Evolutionary conservation across 1,139 yeast species (phyloP).

Genomic region (Martiniozyma asiatica): DNA sequence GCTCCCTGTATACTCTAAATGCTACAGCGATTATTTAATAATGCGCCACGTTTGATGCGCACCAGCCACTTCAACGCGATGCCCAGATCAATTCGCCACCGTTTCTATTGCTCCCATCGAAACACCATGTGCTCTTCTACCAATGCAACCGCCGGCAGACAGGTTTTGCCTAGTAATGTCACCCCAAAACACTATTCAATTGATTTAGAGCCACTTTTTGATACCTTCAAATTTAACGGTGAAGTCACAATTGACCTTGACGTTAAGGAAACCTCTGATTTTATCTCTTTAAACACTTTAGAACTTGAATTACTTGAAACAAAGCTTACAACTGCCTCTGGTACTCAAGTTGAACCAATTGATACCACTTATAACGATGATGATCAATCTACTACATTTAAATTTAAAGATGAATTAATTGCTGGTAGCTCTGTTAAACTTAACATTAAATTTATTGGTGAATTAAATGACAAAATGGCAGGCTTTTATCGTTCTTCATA

Average conservation of each 20-base stretch:
- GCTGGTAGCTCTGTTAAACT: conserved; percentile 26
- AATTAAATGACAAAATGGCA: conserved; percentile 60
- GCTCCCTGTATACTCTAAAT: too few relatives aligned
- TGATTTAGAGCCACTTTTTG: conserved; percentile 22
- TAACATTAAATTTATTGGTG: conserved; percentile 34
- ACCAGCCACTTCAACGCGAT: too few relatives aligned
- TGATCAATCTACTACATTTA: conserved; percentile 52
- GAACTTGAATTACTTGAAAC: conserved; percentile 25
- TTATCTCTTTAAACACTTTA: conserved; percentile 30
- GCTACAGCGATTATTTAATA: too few relatives aligned
- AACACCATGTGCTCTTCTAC: too few relatives aligned
- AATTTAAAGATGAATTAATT: conserved; percentile 32
- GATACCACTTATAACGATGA: conserved; percentile 22
- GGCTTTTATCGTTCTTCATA: conserved; percentile 85
- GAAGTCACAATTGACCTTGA: conserved; percentile 30
- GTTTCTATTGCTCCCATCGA: too few relatives aligned
- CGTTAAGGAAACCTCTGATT: conserved; percentile 27
- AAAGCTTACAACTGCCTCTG: conserved; percentile 11
- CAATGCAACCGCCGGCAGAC: too few relatives aligned
- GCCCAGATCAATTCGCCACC: too few relatives aligned
- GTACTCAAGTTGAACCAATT: conserved; percentile 12
- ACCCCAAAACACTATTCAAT: conserved; percentile 37
- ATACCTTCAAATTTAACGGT: conserved; percentile 29
- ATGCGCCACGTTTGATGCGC: too few relatives aligned
- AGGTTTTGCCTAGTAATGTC: conserved; percentile 30